Conservation (phyloP, 805 yeast species). For the Ogataea methanolica region DNA sequence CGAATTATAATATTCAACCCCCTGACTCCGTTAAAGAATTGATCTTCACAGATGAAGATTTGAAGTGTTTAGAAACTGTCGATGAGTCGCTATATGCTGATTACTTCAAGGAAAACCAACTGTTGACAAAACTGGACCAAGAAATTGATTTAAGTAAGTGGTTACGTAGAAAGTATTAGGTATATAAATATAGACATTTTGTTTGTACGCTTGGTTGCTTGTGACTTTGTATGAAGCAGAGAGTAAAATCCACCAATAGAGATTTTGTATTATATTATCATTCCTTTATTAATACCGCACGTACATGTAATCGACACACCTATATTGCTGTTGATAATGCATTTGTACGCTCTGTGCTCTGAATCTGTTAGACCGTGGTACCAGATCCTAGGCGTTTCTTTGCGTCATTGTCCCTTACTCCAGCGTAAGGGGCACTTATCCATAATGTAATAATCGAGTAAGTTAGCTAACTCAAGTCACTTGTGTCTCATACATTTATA, state of each 20-base stretch:
- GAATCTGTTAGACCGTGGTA: neutral
- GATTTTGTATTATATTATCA: too few species aligned
- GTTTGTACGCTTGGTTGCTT: too few species aligned
- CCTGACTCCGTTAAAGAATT: constrained; percentile 11
- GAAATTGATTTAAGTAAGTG: constrained; percentile 23
- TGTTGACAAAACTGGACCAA: constrained; percentile 14
- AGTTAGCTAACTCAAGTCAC: too few species aligned
- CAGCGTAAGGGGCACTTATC: too few species aligned
- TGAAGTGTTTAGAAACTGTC: constrained; percentile 5
- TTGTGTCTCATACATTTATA: too few species aligned
- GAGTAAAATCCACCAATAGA: too few species aligned
- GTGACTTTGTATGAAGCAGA: too few species aligned
- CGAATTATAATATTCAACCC: constrained; percentile 6
- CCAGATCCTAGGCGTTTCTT: neutral
- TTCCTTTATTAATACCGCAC: too few species aligned
- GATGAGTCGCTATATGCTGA: constrained; percentile 5
- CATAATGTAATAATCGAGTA: too few species aligned
- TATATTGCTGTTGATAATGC: too few species aligned
- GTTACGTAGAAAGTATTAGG: constrained; percentile 18
- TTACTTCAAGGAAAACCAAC: constrained; percentile 8
- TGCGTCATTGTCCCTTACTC: neutral
- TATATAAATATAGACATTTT: too few species aligned
- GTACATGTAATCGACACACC: too few species aligned
- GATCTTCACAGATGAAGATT: constrained; percentile 9
- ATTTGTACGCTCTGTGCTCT: neutral